Conservation (phyloP, 208 protist genomes). For the Trypanosoma rangeli region DNA sequence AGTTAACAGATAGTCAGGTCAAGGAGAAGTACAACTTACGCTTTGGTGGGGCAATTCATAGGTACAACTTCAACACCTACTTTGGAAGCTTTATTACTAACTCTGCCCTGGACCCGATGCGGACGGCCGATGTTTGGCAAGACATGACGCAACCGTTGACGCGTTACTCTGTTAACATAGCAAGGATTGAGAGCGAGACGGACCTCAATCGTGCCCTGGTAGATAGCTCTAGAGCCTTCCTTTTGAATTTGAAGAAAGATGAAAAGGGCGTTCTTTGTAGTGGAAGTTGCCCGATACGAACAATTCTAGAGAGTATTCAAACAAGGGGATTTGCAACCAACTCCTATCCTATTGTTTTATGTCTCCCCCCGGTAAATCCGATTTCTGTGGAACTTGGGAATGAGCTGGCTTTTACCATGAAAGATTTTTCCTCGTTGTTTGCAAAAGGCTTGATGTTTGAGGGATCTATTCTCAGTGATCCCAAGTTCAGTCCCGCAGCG, state of each 20-base stretch:
- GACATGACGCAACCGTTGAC: conserved; percentile 91
- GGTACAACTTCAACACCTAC: conserved; percentile 88
- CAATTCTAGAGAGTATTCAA: conserved; percentile 69
- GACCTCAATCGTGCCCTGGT: conserved; percentile 57
- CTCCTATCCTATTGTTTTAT: conserved; percentile 84
- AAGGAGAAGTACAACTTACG: conserved; percentile 87
- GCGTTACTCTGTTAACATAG: conserved; percentile 69
- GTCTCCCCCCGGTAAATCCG: conserved; percentile 44
- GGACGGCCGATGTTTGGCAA: conserved; percentile 81
- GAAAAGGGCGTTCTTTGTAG: conserved; percentile 51
- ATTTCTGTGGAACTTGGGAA: conserved; percentile 59
- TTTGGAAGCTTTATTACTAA: conserved; percentile 80
- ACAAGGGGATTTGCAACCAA: conserved; percentile 66
- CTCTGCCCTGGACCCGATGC: conserved; percentile 72
- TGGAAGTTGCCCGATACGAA: conserved; percentile 54
- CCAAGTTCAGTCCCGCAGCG: conserved; percentile 86
- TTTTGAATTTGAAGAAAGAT: conserved; percentile 58
- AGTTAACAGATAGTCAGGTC: conserved; percentile 72
- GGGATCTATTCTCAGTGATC: conserved; percentile 82
- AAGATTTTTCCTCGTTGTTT: conserved; percentile 51
- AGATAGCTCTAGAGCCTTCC: conserved; percentile 37
- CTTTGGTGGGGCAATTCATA: conserved; percentile 81
- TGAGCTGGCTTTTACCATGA: conserved; percentile 57
- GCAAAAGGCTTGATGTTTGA: conserved; percentile 90
- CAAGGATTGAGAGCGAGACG: conserved; percentile 60